Percentiles rank a stretch among this genome's conserved stretches.
Evolutionary conservation across 129 eudicot genomes (phyloP).

Genomic region (Kitagawia praeruptora): DNA sequence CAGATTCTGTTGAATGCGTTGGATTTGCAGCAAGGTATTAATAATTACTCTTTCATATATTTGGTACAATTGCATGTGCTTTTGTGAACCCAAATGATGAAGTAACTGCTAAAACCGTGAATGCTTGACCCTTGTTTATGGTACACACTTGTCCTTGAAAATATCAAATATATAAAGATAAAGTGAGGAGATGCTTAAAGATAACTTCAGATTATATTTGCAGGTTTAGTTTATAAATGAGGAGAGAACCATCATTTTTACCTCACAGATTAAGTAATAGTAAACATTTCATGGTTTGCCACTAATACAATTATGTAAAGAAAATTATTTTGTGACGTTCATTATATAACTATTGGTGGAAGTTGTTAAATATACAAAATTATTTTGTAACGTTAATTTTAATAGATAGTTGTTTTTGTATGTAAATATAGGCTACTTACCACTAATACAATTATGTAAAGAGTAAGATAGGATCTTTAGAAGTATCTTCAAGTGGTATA

Average conservation of each 20-base stretch:
- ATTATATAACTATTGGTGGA: not conserved
- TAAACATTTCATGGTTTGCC: not conserved
- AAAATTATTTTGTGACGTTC: too few relatives aligned
- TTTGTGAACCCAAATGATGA: not conserved
- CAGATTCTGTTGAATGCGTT: conserved; percentile 74
- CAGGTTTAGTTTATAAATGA: not conserved
- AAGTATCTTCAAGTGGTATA: not conserved
- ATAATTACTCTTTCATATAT: not conserved
- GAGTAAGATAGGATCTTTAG: not conserved
- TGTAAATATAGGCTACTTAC: not conserved
- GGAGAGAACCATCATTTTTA: not conserved
- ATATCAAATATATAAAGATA: not conserved
- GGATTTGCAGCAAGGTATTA: conserved; percentile 62
- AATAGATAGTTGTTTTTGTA: not conserved
- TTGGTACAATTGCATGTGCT: not conserved
- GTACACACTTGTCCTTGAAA: not conserved
- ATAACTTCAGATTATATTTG: not conserved
- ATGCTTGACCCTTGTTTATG: not conserved
- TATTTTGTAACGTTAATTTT: not conserved
- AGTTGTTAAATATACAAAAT: not conserved
- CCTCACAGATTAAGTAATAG: not conserved
- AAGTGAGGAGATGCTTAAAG: not conserved
- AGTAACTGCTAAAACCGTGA: not conserved
- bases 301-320: too few relatives aligned
- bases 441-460: not conserved